phyloP scores from a whole-genome alignment of 768 basidiomycete genomes.

The Agrocybe pediades region DNA sequence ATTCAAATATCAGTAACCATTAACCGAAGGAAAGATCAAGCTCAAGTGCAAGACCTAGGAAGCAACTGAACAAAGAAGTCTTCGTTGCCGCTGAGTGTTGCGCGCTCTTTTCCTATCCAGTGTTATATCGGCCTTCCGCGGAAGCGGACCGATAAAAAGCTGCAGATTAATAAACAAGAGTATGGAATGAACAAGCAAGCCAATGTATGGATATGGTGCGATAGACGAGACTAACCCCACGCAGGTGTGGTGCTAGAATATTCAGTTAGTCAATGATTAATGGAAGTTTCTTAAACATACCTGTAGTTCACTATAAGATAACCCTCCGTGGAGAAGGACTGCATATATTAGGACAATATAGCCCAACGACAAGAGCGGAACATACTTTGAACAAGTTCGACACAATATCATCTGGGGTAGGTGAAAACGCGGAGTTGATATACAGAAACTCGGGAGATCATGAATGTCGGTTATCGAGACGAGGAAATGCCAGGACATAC shows the following conservation, averaged over 20 bases:
- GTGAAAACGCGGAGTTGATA: slow-evolving; percentile 75
- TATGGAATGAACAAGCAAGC: background rate
- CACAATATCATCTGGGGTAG: slow-evolving; percentile 82
- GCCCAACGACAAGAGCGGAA: background rate
- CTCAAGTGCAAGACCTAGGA: no score
- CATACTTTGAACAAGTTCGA: slow-evolving; percentile 73
- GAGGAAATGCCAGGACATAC: no score
- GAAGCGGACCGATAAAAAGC: slow-evolving; percentile 1
- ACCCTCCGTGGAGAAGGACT: slow-evolving; percentile 88
- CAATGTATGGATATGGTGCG: background rate
- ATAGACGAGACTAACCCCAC: slow-evolving; percentile 36
- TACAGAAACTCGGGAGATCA: slow-evolving; percentile 58
- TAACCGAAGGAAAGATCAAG: no score
- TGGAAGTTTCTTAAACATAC: slow-evolving; percentile 36
- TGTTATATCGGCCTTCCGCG: background rate
- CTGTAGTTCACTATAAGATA: slow-evolving; percentile 94
- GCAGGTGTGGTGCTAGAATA: slow-evolving; percentile 42
- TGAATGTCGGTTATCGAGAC: no score
- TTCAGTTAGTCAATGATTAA: background rate
- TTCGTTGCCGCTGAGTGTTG: no score
- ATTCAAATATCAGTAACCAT: no score
- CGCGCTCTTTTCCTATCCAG: no score
- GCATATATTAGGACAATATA: slow-evolving; percentile 5
- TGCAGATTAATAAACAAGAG: slow-evolving; percentile 7
- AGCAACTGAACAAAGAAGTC: no score